Evolutionary conservation across 2,329 filamentous ascomycete genomes (phyloP), one percentile per base, ranked within the genome.

Genomic region (Beauveria sp.): DNA sequence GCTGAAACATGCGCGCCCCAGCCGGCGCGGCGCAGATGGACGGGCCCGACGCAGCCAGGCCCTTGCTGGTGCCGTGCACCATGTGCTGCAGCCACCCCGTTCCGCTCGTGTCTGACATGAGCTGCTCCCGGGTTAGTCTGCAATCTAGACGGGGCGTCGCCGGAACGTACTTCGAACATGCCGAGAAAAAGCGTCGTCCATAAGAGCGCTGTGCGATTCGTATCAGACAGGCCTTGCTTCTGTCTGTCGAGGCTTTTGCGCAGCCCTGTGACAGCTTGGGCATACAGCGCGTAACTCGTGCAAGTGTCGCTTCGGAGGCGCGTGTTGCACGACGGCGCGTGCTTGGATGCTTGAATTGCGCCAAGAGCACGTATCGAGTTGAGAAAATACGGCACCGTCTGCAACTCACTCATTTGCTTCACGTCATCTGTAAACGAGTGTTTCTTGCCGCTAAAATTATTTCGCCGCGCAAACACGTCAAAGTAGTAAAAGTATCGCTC

Each of bases 181-280:
- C 73, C 73, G 0, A 75, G 62, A 0, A 74, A 51, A 3, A 74
- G 64, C 0, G 73, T 75, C 0, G 73, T 69, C 73, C 73, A 75
- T 0, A 74, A 55, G 7, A 43, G 46, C 42, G 50, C 43, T 40
- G 59, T 58, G 26, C 46, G 59, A 22, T 38, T 62, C 28, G 30
- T 12, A 4, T 49, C 16, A 14, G 1, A 73, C 66, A 6, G 64
- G 62, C 18, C 64, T 52, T 1, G 53, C 47, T 3, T 70, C 65
- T 1, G 67, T 65, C 1, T 57, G 45, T 5, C 70, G 57, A 2
- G n/a, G 14, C 46, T 53, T 20, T 52, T 47, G 18, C 57, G 47
- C 43, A 74, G 62, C 0, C 65, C 69, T 0, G 45, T 3, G 0
- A 74, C 66, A 0, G 71, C 71, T 20, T 65, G 67, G 0, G 67